Conservation (phyloP, 352 stramenopile species). For the Globisporangium nagaii region DNA sequence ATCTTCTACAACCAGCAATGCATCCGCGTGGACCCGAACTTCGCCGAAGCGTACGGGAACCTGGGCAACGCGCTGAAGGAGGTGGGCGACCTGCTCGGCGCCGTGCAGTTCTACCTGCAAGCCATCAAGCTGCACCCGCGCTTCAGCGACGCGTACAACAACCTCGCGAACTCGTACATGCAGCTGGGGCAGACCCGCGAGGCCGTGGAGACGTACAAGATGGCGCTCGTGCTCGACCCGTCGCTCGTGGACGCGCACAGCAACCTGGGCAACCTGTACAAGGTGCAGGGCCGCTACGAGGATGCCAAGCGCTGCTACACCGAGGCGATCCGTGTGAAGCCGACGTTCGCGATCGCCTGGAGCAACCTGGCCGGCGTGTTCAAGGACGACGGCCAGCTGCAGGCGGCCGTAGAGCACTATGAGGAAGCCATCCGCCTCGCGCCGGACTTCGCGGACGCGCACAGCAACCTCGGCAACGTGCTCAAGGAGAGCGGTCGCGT, state of each 20-base stretch:
- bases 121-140: conserved; percentile 91
- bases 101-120: conserved; percentile 91
- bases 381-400: conserved; percentile 86
- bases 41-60: conserved; percentile 92
- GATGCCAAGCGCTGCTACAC: conserved; percentile 90
- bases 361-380: conserved; percentile 89
- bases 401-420: conserved; percentile 83
- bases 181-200: conserved; percentile 85
- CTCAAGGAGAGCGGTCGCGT: conserved; percentile 74
- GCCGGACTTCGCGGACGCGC: conserved; percentile 81
- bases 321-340: conserved; percentile 86
- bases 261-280: conserved; percentile 94
- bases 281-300: conserved; percentile 76
- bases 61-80: conserved; percentile 95
- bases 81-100: conserved; percentile 84
- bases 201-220: conserved; percentile 93
- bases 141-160: conserved; percentile 91
- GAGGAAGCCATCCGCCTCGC: conserved; percentile 74
- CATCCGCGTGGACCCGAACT: conserved; percentile 89
- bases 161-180: conserved; percentile 90
- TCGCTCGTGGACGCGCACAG: conserved; percentile 90
- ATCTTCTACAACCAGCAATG: conserved; percentile 96
- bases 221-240: conserved; percentile 87
- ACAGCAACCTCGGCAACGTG: conserved; percentile 84
- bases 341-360: conserved; percentile 90